Evolutionary conservation across 2,329 filamentous ascomycete species (phyloP).

Genomic region (Colletotrichum salicis): DNA sequence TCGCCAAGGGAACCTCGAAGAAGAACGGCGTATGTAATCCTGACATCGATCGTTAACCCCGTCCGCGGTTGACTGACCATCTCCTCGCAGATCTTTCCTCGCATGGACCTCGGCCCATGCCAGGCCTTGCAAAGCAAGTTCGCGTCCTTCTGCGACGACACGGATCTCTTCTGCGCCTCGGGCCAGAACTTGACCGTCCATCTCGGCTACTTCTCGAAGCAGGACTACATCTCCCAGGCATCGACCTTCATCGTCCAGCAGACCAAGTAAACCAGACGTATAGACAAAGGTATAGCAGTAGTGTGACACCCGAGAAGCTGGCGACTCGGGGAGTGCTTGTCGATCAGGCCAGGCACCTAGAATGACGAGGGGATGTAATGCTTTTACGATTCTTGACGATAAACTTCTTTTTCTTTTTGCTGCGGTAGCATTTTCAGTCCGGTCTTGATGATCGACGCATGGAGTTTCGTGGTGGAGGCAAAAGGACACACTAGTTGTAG

Average conservation of each 20-base stretch:
- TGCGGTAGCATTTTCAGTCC: constrained; percentile 3
- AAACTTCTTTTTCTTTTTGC: not conserved
- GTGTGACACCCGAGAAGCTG: constrained; percentile 8
- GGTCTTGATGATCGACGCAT: constrained; percentile 26
- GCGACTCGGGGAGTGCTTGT: not conserved
- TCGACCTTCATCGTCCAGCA: constrained; percentile 12
- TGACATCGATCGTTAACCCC: fast-evolving
- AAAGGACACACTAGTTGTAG: constrained; percentile 9
- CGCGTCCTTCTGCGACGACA: constrained; percentile 28
- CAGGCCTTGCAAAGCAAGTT: not conserved
- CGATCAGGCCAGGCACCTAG: no score
- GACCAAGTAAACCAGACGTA: not conserved
- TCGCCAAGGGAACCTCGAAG: constrained; percentile 49
- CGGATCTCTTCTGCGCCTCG: constrained; percentile 30
- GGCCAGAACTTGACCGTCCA: constrained; percentile 30
- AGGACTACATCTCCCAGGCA: constrained; percentile 16
- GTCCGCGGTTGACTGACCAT: not conserved
- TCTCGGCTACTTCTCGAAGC: constrained; percentile 30
- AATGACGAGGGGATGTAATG: not conserved
- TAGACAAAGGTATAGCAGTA: no score
- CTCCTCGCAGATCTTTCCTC: constrained; percentile 19
- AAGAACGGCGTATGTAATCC: constrained; percentile 48
- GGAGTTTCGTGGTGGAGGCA: constrained; percentile 6
- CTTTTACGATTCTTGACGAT: not conserved
- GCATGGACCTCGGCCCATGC: constrained; percentile 19